A percentile compares a stretch with the other conserved stretches of the same genome.
phyloP scores from a whole-genome alignment of 306 rosid genomes.

The Trifolium repens region DNA sequence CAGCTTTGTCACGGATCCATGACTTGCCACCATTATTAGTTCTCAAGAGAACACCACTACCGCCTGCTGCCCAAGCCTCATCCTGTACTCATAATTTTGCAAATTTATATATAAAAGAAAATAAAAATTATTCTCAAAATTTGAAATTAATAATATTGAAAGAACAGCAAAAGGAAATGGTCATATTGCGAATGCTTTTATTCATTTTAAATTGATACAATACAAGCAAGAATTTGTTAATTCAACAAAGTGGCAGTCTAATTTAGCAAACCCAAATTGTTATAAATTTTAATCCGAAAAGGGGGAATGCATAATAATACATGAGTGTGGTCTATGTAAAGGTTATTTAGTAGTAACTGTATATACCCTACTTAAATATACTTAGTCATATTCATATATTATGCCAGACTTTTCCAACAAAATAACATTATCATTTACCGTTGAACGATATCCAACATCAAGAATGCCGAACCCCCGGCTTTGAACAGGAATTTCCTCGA shows the following conservation, averaged over 20 bases:
- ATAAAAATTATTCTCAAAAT: conserved; percentile 13
- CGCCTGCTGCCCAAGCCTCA: conserved; percentile 99
- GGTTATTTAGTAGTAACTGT: background rate
- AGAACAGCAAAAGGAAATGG: conserved; percentile 7
- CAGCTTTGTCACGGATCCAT: conserved; percentile 97
- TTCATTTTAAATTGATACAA: conserved; percentile 8
- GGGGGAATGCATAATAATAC: background rate
- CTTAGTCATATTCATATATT: background rate
- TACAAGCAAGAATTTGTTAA: conserved; percentile 24
- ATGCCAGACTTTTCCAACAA: background rate
- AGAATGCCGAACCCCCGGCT: conserved; percentile 98
- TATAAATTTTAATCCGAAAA: background rate
- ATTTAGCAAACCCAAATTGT: background rate
- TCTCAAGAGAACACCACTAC: conserved; percentile 89
- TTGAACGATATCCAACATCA: conserved; percentile 93
- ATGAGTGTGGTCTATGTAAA: background rate
- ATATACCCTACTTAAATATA: background rate
- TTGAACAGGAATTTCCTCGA: conserved; percentile 94
- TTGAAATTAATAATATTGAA: conserved; percentile 21
- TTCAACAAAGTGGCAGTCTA: background rate
- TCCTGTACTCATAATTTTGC: conserved; percentile 57
- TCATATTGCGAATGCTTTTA: conserved; percentile 6
- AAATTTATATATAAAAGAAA: conserved; percentile 25
- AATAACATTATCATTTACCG: conserved; percentile 47
- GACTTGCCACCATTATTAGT: conserved; percentile 93